Percentiles rank a stretch among this genome's conserved stretches.
Evolutionary conservation across 495 filamentous ascomycete species (phyloP).

Genomic region (Monascus purpureus): DNA sequence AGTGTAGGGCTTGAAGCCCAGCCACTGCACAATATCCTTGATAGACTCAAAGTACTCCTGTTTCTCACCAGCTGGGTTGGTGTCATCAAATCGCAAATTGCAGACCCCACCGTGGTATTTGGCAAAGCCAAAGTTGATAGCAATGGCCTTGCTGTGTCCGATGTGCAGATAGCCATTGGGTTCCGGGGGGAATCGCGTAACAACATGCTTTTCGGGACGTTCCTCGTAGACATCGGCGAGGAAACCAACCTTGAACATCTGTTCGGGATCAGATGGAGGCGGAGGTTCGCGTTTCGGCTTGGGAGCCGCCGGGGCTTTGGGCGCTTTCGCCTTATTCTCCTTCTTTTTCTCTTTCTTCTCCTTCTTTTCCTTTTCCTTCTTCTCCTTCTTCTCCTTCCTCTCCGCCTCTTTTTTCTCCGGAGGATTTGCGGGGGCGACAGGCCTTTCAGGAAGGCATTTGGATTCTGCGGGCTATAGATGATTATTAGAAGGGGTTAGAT

Average conservation of each 20-base stretch:
- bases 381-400: conserved; percentile 48
- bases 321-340: conserved; percentile 16
- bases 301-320: conserved; percentile 21
- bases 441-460: neutral
- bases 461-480: neutral
- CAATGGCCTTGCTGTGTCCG: conserved; percentile 92
- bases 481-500: neutral
- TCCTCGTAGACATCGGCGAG: conserved; percentile 68
- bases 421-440: neutral
- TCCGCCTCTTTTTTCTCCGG: conserved; percentile 48
- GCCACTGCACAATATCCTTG: conserved; percentile 65
- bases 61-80: conserved; percentile 73
- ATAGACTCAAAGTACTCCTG: conserved; percentile 68
- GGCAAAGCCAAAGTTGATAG: conserved; percentile 93
- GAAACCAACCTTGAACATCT: conserved; percentile 79
- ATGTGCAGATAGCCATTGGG: conserved; percentile 68
- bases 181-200: conserved; percentile 87
- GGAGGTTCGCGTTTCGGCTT: conserved; percentile 19
- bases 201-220: conserved; percentile 46
- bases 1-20: conserved; percentile 62
- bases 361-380: conserved; percentile 40
- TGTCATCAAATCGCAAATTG: conserved; percentile 62
- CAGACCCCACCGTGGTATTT: conserved; percentile 67
- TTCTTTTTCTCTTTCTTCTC: conserved; percentile 18
- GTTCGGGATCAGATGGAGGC: conserved; percentile 43